Percentiles rank a stretch among this genome's conserved stretches.
Evolutionary conservation across 2,329 filamentous ascomycete genomes (phyloP).

Genomic region (Botrytis galanthina): DNA sequence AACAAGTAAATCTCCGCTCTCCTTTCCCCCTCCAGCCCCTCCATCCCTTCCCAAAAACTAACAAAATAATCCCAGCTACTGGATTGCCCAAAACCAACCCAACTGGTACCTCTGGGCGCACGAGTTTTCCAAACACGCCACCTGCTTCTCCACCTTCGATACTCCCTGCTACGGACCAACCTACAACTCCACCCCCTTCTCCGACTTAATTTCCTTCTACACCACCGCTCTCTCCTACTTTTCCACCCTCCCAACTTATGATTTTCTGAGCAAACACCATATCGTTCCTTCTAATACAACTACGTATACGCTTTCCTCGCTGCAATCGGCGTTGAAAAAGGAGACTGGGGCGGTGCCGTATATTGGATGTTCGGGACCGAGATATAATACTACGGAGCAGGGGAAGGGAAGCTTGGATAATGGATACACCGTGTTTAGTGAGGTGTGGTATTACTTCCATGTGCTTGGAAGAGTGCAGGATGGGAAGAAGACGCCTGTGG

Average conservation of each 20-base stretch:
- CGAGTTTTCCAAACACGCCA: slow-evolving; percentile 67
- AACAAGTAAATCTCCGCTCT: slow-evolving; percentile 44
- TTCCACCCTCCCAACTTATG: slow-evolving; percentile 56
- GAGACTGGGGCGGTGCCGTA: slow-evolving; percentile 57
- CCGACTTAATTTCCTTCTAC: slow-evolving; percentile 9
- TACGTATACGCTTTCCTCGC: slow-evolving; percentile 51
- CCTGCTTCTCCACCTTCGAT: slow-evolving; percentile 66
- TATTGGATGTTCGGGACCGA: slow-evolving; percentile 58
- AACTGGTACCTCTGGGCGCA: slow-evolving; percentile 64
- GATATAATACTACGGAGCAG: slow-evolving; percentile 58
- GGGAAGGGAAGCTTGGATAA: slow-evolving; percentile 54
- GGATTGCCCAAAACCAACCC: slow-evolving; percentile 56
- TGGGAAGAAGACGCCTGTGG: slow-evolving; percentile 35
- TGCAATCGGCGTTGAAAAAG: slow-evolving; percentile 51
- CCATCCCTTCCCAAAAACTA: background rate
- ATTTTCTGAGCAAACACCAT: slow-evolving; percentile 53
- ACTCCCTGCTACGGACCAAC: slow-evolving; percentile 61
- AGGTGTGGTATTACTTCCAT: slow-evolving; percentile 68
- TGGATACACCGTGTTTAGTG: slow-evolving; percentile 55
- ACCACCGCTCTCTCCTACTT: slow-evolving; percentile 56
- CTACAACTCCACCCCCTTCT: slow-evolving; percentile 31
- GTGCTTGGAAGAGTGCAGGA: slow-evolving; percentile 56
- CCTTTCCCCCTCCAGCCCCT: background rate
- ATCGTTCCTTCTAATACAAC: slow-evolving; percentile 60
- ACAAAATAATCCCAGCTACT: slow-evolving; percentile 43